Conservation (phyloP, 2,329 filamentous ascomycete genomes). For the Monilinia vaccinii-corymbosi region DNA sequence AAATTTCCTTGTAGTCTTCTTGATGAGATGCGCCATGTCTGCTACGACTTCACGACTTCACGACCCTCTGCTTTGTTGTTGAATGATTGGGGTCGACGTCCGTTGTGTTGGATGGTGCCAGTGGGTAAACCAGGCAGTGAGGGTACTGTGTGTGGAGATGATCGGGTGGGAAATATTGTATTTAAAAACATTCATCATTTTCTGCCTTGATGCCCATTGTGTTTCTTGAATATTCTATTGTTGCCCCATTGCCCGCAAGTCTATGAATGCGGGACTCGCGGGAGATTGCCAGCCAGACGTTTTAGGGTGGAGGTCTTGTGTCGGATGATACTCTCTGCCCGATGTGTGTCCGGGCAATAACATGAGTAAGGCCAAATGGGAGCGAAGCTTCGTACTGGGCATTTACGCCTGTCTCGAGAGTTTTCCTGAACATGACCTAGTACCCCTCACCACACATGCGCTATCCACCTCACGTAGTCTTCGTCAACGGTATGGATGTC, state of each 20-base stretch:
- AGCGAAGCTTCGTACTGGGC: neutral
- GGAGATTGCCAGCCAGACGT: neutral
- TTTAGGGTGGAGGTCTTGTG: too few relatives aligned
- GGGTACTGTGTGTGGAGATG: neutral
- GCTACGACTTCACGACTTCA: slow-evolving; percentile 25
- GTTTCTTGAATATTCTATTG: neutral
- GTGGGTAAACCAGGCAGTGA: neutral
- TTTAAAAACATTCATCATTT: slow-evolving; percentile 6
- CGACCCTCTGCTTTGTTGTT: slow-evolving; percentile 4
- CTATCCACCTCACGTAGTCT: neutral
- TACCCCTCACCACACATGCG: neutral
- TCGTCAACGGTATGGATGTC: neutral
- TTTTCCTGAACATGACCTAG: neutral
- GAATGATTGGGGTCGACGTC: neutral
- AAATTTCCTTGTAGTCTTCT: slow-evolving; percentile 12
- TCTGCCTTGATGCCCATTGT: neutral
- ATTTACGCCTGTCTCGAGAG: neutral
- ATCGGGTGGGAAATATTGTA: slow-evolving; percentile 6
- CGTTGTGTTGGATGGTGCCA: neutral
- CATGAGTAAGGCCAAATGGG: neutral
- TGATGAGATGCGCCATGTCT: slow-evolving; percentile 11
- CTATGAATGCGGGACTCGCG: neutral
- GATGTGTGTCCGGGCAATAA: neutral
- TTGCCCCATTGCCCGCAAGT: neutral
- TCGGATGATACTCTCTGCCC: neutral